Evolutionary conservation across 176 grass and related monocot genomes (phyloP).

Genomic region (Sorghum bicolor): Sorghum_bicolor_NCBIv3 NC_012873.2:54172501-54173000

Average conservation of each 20-base stretch:
- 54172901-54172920: neutral
- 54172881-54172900: constrained; percentile 6
- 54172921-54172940: constrained; percentile 5
- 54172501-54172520: constrained; percentile 97
- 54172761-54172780: neutral
- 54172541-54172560: constrained; percentile 69
- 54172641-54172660: constrained; percentile 97
- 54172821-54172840: constrained; percentile 92
- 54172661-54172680: constrained; percentile 99
- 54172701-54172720: constrained; percentile 5
- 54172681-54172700: constrained; percentile 82
- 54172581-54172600: constrained; percentile 4
- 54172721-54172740: neutral
- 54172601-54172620: constrained; percentile 28
- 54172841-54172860: constrained; percentile 93
- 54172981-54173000: constrained; percentile 96
- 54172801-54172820: constrained; percentile 68
- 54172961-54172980: constrained; percentile 60
- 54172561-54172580: constrained; percentile 5
- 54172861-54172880: constrained; percentile 66
- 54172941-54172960: constrained; percentile 19
- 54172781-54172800: constrained; percentile 40
- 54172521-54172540: constrained; percentile 98
- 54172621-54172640: constrained; percentile 98
- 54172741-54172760: neutral